Percentiles rank a stretch among this genome's conserved stretches.
phyloP scores from a whole-genome alignment of 441 rosid genomes.

The Flueggea neowawraea region DNA sequence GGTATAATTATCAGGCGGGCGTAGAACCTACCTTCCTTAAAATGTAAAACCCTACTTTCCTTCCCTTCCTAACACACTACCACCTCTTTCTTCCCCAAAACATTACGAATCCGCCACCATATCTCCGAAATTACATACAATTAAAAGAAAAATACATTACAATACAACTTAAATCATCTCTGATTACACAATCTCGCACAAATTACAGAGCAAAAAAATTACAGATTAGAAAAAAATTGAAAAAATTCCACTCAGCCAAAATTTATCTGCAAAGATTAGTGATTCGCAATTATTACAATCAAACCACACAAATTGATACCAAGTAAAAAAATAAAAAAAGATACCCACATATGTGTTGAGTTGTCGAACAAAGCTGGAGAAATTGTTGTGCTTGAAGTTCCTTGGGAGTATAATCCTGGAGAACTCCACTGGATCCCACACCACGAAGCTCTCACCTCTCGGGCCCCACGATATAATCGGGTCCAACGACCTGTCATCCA shows the following conservation, averaged over 20 bases:
- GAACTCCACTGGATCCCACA: conserved; percentile 91
- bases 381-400: conserved; percentile 92
- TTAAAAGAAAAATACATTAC: background rate
- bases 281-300: no score
- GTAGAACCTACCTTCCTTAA: conserved; percentile 8
- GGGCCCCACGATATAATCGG: conserved; percentile 82
- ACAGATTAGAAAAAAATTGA: background rate
- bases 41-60: conserved; percentile 1
- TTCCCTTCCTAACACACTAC: conserved; percentile 12
- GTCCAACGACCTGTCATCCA: conserved; percentile 62
- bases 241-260: background rate
- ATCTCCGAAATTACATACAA: background rate
- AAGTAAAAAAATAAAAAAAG: background rate
- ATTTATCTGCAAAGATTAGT: background rate
- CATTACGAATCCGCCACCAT: background rate
- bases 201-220: background rate
- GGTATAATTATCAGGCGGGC: conserved; percentile 15
- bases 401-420: conserved; percentile 81
- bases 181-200: background rate
- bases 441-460: conserved; percentile 75
- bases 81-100: background rate
- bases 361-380: conserved; percentile 97
- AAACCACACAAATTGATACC: no score
- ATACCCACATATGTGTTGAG: conserved; percentile 96
- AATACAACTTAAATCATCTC: background rate